Evolutionary conservation across 1,284 basidiomycete species (phyloP).

Genomic region (Filobasidium uniguttulatum): DNA sequence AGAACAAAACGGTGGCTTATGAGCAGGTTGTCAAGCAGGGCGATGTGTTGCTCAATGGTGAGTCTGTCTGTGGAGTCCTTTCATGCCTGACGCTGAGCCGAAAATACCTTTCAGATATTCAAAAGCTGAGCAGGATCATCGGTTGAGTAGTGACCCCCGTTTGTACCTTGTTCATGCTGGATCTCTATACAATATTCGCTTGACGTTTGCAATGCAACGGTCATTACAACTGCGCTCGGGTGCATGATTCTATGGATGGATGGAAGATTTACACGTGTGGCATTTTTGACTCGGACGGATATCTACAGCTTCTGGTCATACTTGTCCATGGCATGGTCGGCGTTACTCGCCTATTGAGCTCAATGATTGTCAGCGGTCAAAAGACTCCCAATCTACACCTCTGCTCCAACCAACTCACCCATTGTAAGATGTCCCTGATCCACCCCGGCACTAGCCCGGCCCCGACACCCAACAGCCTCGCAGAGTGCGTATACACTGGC

Average conservation of each 20-base stretch:
- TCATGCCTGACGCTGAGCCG: neutral
- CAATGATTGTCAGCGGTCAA: too few relatives aligned
- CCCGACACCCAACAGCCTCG: slow-evolving; percentile 21
- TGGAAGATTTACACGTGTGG: too few relatives aligned
- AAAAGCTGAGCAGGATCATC: slow-evolving; percentile 35
- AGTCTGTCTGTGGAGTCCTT: slow-evolving; percentile 11
- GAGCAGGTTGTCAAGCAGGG: slow-evolving; percentile 78
- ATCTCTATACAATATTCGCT: too few relatives aligned
- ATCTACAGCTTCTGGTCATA: too few relatives aligned
- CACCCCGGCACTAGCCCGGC: slow-evolving; percentile 28
- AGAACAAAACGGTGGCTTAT: slow-evolving; percentile 73
- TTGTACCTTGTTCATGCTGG: neutral
- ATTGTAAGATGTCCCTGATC: slow-evolving; percentile 24
- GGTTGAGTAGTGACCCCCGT: slow-evolving; percentile 21
- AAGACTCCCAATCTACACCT: too few relatives aligned
- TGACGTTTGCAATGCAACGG: too few relatives aligned
- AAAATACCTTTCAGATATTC: slow-evolving; percentile 26
- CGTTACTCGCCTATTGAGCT: too few relatives aligned
- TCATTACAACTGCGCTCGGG: too few relatives aligned
- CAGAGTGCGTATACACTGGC: slow-evolving; percentile 40
- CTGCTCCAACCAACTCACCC: slow-evolving; percentile 19
- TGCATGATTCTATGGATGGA: too few relatives aligned
- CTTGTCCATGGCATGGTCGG: too few relatives aligned
- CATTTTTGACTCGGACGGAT: too few relatives aligned
- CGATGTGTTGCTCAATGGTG: slow-evolving; percentile 65